These are phyloP conservation scores for Echinosophora koreensis DNA, from an alignment of 306 rosid species.

Conservation along the genomic window DNA sequence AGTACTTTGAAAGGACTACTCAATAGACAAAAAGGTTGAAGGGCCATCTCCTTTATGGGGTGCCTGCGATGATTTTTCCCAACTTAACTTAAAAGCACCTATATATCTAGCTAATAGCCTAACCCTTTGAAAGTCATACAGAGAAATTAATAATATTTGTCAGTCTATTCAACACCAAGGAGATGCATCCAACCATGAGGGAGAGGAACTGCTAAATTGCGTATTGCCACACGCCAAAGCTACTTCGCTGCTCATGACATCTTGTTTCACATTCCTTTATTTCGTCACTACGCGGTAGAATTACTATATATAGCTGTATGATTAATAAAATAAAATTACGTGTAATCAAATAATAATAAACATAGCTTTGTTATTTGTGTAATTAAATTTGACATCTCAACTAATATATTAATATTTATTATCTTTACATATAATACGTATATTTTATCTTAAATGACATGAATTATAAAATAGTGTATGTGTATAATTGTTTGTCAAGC, in stretches of 20 bases:
- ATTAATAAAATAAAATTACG: too few relatives aligned
- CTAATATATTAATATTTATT: too few relatives aligned
- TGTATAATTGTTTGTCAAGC: too few relatives aligned
- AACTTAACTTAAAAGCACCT: constrained; percentile 49
- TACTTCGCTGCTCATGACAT: neutral
- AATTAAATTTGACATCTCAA: too few relatives aligned
- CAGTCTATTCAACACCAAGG: neutral
- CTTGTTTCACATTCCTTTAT: too few relatives aligned
- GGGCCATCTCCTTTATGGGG: constrained; percentile 57
- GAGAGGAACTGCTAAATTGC: constrained; percentile 3
- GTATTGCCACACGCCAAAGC: constrained; percentile 34
- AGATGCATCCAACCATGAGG: neutral
- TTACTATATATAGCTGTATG: too few relatives aligned
- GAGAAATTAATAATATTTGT: constrained; percentile 16
- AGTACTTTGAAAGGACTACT: constrained; percentile 63
- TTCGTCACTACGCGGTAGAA: too few relatives aligned
- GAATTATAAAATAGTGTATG: too few relatives aligned
- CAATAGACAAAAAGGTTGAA: constrained; percentile 64
- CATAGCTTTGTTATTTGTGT: too few relatives aligned
- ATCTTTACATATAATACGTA: too few relatives aligned
- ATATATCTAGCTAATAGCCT: constrained; percentile 37
- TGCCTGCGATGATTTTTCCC: constrained; percentile 51
- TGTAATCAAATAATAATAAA: too few relatives aligned
- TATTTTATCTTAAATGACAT: too few relatives aligned
- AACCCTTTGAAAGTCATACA: constrained; percentile 41